Conservation (phyloP, 2,329 filamentous ascomycete genomes). For the Diaporthe australafricana region DNA sequence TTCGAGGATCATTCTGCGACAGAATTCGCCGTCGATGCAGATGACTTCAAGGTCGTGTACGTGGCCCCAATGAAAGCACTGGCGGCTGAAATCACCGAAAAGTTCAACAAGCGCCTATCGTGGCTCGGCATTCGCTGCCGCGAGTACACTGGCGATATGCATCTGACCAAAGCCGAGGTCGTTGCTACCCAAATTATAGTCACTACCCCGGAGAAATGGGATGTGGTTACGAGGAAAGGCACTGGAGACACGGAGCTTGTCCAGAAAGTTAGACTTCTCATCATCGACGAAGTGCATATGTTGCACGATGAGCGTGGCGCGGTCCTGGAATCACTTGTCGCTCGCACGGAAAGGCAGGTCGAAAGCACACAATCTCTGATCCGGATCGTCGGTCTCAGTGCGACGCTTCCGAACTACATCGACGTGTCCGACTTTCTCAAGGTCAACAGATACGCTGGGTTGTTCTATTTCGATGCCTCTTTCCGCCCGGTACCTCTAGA, state of each 20-base stretch:
- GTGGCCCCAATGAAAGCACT: constrained; percentile 99
- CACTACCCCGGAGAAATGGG: constrained; percentile 99
- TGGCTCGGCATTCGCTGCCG: constrained; percentile 95
- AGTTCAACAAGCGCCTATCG: constrained; percentile 88
- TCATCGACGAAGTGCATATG: constrained; percentile 99
- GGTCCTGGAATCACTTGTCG: constrained; percentile 94
- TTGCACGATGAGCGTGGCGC: constrained; percentile 97
- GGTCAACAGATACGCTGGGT: constrained; percentile 89
- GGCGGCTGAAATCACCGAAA: constrained; percentile 95
- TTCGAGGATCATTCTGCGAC: constrained; percentile 77
- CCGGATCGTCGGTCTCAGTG: constrained; percentile 93
- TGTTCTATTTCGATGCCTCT: constrained; percentile 97
- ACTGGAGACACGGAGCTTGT: constrained; percentile 98
- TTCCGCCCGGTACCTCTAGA: constrained; percentile 96
- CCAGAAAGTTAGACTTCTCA: constrained; percentile 94
- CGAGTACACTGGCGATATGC: constrained; percentile 98
- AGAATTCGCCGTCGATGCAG: constrained; percentile 84
- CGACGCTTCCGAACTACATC: constrained; percentile 94
- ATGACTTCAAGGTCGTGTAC: constrained; percentile 98
- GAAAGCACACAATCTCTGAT: constrained; percentile 98
- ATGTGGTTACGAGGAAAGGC: constrained; percentile 96
- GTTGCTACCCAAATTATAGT: constrained; percentile 97
- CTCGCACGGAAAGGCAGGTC: constrained; percentile 93
- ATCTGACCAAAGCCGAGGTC: constrained; percentile 96
- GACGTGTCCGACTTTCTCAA: constrained; percentile 98